Percentiles rank a stretch among this genome's conserved stretches.
Conservation (phyloP, 495 filamentous ascomycete genomes). For the Penicillium lagena region DNA sequence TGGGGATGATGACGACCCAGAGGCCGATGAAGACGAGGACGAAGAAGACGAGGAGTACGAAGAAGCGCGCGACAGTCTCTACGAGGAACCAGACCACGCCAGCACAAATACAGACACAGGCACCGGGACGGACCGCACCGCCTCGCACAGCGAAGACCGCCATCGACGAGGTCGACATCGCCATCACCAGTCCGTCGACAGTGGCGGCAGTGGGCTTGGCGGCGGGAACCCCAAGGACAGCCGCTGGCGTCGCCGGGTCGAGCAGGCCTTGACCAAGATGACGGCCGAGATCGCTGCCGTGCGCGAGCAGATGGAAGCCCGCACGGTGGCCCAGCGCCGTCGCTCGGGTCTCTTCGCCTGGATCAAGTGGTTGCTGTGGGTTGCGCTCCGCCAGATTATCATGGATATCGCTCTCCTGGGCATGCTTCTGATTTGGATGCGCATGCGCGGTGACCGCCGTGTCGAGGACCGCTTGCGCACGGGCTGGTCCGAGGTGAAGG, state of each 20-base stretch:
- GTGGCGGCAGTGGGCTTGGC: conserved; percentile 7
- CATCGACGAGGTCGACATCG: conserved; percentile 5
- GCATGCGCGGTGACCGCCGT: conserved; percentile 66
- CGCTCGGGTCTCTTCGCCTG: conserved; percentile 59
- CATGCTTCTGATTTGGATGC: conserved; percentile 71
- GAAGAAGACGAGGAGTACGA: conserved; percentile 45
- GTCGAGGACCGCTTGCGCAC: conserved; percentile 70
- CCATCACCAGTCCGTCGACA: conserved; percentile 6
- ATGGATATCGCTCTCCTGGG: conserved; percentile 65
- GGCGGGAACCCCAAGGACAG: conserved; percentile 9
- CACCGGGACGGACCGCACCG: conserved; percentile 11
- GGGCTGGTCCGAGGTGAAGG: conserved; percentile 54
- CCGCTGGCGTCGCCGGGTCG: conserved; percentile 76
- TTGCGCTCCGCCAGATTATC: conserved; percentile 63
- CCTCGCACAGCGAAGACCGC: conserved; percentile 5
- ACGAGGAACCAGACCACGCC: conserved; percentile 28
- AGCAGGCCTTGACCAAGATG: conserved; percentile 81
- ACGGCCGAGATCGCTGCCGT: conserved; percentile 92
- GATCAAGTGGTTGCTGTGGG: conserved; percentile 65
- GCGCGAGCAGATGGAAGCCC: conserved; percentile 78
- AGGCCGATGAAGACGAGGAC: conserved; percentile 25
- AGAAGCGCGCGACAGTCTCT: conserved; percentile 32
- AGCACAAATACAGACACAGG: conserved; percentile 9
- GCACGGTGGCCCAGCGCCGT: conserved; percentile 28
- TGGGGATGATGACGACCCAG: conserved; percentile 25